A percentile compares a stretch with the other conserved stretches of the same genome.
These are phyloP conservation scores for Talaromyces piceae DNA, from an alignment of 2,329 filamentous ascomycete species.

Conservation along the genomic window DNA sequence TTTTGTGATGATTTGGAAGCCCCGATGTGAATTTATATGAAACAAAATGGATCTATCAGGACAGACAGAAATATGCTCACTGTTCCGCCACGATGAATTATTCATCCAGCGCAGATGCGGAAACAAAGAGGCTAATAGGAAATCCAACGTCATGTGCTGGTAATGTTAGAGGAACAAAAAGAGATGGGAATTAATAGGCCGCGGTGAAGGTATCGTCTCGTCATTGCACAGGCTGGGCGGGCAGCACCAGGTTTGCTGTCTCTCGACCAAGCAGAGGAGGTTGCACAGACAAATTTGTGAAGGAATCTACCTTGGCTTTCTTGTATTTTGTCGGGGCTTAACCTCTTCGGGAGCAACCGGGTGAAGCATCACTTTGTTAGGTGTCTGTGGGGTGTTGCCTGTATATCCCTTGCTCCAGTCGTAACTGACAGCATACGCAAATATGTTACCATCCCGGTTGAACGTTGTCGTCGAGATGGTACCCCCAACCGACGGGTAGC, in stretches of 20 bases:
- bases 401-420: conserved; percentile 98
- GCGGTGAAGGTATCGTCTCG: conserved; percentile 1
- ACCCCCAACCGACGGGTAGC: conserved; percentile 75
- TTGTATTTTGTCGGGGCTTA: conserved; percentile 45
- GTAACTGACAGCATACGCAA: conserved; percentile 86
- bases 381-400: conserved; percentile 62
- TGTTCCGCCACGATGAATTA: background rate
- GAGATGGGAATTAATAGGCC: background rate
- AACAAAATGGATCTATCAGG: background rate
- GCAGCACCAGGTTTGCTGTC: background rate
- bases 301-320: conserved; percentile 32
- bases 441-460: conserved; percentile 75
- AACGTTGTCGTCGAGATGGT: conserved; percentile 90
- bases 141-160: background rate
- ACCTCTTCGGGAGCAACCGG: conserved; percentile 61
- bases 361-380: conserved; percentile 80
- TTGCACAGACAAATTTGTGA: background rate
- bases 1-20: background rate
- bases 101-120: background rate
- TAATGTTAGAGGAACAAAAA: background rate
- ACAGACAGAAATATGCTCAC: background rate
- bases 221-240: background rate
- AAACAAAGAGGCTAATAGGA: background rate
- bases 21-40: background rate
- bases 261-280: background rate